Evolutionary conservation across 129 eudicot genomes (phyloP), one percentile per base, ranked within the genome.

Genomic region (Calendula officinalis): DNA sequence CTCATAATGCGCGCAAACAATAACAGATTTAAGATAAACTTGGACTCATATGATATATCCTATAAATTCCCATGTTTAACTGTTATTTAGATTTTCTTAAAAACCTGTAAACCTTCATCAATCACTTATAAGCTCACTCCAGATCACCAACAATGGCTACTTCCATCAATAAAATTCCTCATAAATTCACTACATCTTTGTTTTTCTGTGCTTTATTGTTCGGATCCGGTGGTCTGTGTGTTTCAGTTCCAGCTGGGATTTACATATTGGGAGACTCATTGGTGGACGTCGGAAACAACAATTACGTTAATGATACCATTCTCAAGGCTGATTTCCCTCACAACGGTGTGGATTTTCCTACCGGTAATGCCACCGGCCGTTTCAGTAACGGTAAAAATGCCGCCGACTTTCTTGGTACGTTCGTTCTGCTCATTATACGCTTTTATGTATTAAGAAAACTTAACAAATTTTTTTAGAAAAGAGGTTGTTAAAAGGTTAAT

Each of bases 371-470:
- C 14, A 85, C 95, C 14, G 97, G 94, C 7, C 81, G 95, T 8
- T 89, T 89, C 56, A 58, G 78, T 75, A 89, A 85, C 35, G 94
- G 94, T 73, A 89, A 83, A 55, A 89, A 85, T 61, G 83, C 90
- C 27, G 94, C 90, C 32, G 95, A 81, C 62, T 78, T 89, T 61
- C 54, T 85, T 11, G 94, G 94, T 88, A 88, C 6, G 4, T 60
- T 4, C 35, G 4, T 8, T 0, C 51, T 45, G 51, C 15, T 9
- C 13, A 45, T 11, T 9, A 9, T n/a, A 57, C 37, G 45, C 5
- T 9, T 60, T 40, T 0, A 4, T 16, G 4, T 7, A 2, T 60
- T 41, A 0, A 41, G 45, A 11, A 41, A 41, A 41, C 3, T 2
- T 41, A 47, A 47, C 22, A 47, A 13, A 16, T 12, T 47, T 47